phyloP scores from a whole-genome alignment of 129 eudicot species.

The Centrapalus pauciflorus region DNA sequence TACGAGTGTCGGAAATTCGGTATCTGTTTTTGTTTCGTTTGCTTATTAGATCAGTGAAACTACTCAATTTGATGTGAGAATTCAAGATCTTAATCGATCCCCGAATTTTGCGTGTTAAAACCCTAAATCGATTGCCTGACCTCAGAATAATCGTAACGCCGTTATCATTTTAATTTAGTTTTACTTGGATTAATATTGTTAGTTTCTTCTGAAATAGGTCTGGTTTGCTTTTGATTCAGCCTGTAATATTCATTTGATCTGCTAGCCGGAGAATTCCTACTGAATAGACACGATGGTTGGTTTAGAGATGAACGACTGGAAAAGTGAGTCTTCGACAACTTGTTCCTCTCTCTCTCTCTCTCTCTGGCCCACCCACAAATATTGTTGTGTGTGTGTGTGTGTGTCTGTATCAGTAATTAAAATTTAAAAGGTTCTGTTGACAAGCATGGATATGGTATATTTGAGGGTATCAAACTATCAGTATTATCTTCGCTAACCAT shows the following conservation, averaged over 20 bases:
- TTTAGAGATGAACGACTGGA: not conserved
- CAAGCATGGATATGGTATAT: not conserved
- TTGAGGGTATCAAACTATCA: not conserved
- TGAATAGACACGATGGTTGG: not conserved
- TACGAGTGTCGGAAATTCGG: not conserved
- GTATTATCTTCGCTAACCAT: not conserved
- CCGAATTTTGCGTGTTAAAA: not conserved
- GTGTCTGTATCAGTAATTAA: not conserved
- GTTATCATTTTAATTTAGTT: not conserved
- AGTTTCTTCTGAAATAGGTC: not conserved
- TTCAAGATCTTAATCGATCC: not conserved
- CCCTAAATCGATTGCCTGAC: slow-evolving; percentile 1
- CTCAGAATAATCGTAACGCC: not conserved
- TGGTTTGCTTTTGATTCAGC: not conserved
- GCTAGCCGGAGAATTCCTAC: not conserved
- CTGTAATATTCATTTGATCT: not conserved
- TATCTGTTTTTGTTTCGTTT: not conserved
- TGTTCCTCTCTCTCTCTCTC: not conserved
- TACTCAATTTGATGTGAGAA: not conserved
- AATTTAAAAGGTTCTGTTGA: not conserved
- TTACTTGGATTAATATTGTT: not conserved
- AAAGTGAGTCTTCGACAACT: not conserved
- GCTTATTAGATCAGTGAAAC: not conserved
- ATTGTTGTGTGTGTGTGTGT: too few relatives aligned
- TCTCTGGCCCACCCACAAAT: too few relatives aligned